Conservation (phyloP, 1,139 yeast genomes). For the Pichia sp. region DNA sequence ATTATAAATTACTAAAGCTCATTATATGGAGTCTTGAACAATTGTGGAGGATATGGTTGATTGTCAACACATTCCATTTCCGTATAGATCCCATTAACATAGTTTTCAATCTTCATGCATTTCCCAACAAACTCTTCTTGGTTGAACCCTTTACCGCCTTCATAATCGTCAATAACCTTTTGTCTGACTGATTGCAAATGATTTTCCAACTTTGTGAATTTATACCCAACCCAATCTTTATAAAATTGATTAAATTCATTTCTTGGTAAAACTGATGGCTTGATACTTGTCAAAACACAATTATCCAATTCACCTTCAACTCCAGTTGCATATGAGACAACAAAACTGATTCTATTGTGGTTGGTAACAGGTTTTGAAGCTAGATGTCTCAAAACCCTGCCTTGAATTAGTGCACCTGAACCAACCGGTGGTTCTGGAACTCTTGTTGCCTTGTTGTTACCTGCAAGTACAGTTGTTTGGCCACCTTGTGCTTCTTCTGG, state of each 20-base stretch:
- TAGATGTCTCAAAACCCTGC: conserved; percentile 33
- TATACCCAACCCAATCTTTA: conserved; percentile 33
- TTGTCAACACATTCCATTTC: conserved; percentile 29
- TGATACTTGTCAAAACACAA: conserved; percentile 31
- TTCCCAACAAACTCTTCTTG: conserved; percentile 22
- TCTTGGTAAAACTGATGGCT: conserved; percentile 34
- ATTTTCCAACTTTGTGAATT: conserved; percentile 32
- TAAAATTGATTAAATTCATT: conserved; percentile 32
- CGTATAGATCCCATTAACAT: conserved; percentile 23
- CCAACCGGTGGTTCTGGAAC: conserved; percentile 34
- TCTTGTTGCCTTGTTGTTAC: conserved; percentile 28
- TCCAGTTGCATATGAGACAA: conserved; percentile 27
- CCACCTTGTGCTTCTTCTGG: conserved; percentile 32
- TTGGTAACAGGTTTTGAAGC: conserved; percentile 34
- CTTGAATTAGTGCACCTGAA: conserved; percentile 33
- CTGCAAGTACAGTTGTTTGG: conserved; percentile 32
- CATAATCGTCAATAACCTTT: conserved; percentile 16
- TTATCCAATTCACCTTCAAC: conserved; percentile 31
- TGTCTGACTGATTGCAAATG: conserved; percentile 30
- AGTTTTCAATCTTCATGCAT: conserved; percentile 24
- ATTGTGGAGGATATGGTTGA: conserved; percentile 27
- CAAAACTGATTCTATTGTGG: conserved; percentile 30
- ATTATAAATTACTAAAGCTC: conserved; percentile 2
- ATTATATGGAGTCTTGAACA: conserved; percentile 23
- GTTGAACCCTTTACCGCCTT: conserved; percentile 22